Conservation (phyloP, 768 basidiomycete genomes). For the Terana coerulea region DNA sequence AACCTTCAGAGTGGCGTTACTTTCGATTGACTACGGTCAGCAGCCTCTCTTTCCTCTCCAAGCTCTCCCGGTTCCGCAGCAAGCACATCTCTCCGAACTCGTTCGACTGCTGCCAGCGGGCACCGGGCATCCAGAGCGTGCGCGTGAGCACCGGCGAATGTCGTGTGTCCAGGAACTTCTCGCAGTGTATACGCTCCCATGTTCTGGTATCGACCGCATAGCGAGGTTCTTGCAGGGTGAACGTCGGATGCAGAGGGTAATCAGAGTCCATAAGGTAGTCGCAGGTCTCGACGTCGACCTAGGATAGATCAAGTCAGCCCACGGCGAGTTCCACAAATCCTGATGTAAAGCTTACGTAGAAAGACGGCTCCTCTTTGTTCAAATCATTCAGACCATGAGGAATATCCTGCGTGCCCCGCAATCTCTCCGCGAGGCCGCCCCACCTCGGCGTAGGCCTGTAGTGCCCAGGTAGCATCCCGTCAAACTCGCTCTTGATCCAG, state of each 20-base stretch:
- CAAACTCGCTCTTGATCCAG: constrained; percentile 90
- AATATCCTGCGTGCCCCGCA: constrained; percentile 57
- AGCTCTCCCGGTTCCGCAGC: constrained; percentile 54
- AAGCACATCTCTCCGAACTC: constrained; percentile 91
- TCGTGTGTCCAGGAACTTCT: constrained; percentile 77
- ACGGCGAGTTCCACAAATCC: constrained; percentile 4
- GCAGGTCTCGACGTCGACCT: constrained; percentile 74
- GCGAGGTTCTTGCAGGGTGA: constrained; percentile 68
- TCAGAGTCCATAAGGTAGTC: constrained; percentile 91
- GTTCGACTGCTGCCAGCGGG: constrained; percentile 64
- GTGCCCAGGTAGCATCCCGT: constrained; percentile 83
- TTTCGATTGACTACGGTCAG: constrained; percentile 15
- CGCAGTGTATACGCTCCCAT: constrained; percentile 84
- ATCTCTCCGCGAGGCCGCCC: constrained; percentile 43
- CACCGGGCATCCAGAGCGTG: constrained; percentile 75
- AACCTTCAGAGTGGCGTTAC: neutral
- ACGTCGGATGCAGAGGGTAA: constrained; percentile 65
- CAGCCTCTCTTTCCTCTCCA: constrained; percentile 24
- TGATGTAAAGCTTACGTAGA: constrained; percentile 57
- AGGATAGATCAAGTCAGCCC: constrained; percentile 5
- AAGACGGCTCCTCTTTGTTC: constrained; percentile 73
- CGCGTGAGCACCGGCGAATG: constrained; percentile 72
- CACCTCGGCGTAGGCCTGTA: constrained; percentile 45
- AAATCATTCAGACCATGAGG: constrained; percentile 79
- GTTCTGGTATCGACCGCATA: constrained; percentile 59